A percentile compares a stretch with the other conserved stretches of the same genome.
Conservation (phyloP, 1,139 yeast species). For the Hansenula anomala region DNA sequence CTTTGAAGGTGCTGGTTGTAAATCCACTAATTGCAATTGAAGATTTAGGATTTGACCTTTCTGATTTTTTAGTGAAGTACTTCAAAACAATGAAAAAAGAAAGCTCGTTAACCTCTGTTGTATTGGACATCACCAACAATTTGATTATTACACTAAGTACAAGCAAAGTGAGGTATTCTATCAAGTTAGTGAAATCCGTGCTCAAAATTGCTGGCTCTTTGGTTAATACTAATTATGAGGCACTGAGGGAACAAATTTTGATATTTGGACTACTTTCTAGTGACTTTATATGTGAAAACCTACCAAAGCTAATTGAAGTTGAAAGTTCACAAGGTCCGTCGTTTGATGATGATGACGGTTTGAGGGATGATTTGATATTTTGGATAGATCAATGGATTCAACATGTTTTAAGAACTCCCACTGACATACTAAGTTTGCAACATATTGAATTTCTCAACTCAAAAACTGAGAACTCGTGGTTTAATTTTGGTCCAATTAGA, state of each 20-base stretch:
- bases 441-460: slow-evolving; percentile 10
- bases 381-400: slow-evolving; percentile 11
- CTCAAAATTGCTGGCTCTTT: slow-evolving; percentile 9
- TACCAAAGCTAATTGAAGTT: slow-evolving; percentile 4
- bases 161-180: slow-evolving; percentile 9
- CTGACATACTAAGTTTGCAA: slow-evolving; percentile 2
- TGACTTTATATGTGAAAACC: slow-evolving; percentile 12
- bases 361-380: slow-evolving; percentile 8
- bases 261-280: slow-evolving; percentile 17
- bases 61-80: slow-evolving; percentile 9
- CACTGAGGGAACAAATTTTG: slow-evolving; percentile 20
- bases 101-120: slow-evolving; percentile 10
- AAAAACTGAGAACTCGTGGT: slow-evolving; percentile 9
- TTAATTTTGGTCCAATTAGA: slow-evolving; percentile 7
- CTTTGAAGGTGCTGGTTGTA: slow-evolving; percentile 14
- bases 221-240: slow-evolving; percentile 15
- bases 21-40: slow-evolving; percentile 5
- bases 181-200: slow-evolving; percentile 14
- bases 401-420: neutral
- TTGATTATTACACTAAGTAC: slow-evolving; percentile 9
- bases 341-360: slow-evolving; percentile 1
- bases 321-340: slow-evolving; percentile 3
- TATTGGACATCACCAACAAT: slow-evolving; percentile 17
- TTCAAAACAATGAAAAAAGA: slow-evolving; percentile 13
- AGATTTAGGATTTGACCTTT: slow-evolving; percentile 8